A percentile compares a stretch with the other conserved stretches of the same genome.
Evolutionary conservation across 306 rosid species (phyloP).

Genomic region (Mucuna pruriens): DNA sequence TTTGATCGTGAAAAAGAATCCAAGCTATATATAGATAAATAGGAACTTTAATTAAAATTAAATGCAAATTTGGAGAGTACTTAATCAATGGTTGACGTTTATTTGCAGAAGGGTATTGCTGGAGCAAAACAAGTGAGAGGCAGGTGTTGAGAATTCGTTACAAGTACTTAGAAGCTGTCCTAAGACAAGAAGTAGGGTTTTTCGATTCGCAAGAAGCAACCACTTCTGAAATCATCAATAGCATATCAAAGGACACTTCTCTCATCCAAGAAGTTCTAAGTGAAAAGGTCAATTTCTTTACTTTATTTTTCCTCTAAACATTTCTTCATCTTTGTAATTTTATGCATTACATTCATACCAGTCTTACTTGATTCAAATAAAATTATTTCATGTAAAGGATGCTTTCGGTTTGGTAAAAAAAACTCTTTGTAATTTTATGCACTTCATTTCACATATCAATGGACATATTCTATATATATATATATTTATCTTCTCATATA

Average conservation of each 20-base stretch:
- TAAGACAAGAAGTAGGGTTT: slow-evolving; percentile 90
- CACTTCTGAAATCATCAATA: slow-evolving; percentile 80
- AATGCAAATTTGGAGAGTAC: background rate
- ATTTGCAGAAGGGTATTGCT: slow-evolving; percentile 86
- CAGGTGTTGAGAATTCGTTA: slow-evolving; percentile 82
- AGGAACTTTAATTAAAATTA: background rate
- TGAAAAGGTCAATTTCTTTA: slow-evolving; percentile 65
- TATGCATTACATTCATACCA: background rate
- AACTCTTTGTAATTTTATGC: too few relatives aligned
- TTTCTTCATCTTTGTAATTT: background rate
- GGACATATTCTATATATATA: background rate
- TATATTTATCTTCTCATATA: background rate
- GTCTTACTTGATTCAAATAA: too few relatives aligned
- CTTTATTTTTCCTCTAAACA: background rate
- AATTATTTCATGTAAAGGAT: too few relatives aligned
- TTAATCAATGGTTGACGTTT: background rate
- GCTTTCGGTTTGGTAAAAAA: too few relatives aligned
- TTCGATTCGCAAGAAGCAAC: slow-evolving; percentile 89
- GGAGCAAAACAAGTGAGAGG: slow-evolving; percentile 98
- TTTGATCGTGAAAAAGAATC: background rate
- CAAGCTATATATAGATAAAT: background rate
- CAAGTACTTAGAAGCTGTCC: slow-evolving; percentile 89
- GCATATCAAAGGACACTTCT: slow-evolving; percentile 86
- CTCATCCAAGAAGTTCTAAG: slow-evolving; percentile 92
- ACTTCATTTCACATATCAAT: background rate